Base-by-base conservation (phyloP, 805 yeast species). In the Nakazawaea peltata region DNA sequence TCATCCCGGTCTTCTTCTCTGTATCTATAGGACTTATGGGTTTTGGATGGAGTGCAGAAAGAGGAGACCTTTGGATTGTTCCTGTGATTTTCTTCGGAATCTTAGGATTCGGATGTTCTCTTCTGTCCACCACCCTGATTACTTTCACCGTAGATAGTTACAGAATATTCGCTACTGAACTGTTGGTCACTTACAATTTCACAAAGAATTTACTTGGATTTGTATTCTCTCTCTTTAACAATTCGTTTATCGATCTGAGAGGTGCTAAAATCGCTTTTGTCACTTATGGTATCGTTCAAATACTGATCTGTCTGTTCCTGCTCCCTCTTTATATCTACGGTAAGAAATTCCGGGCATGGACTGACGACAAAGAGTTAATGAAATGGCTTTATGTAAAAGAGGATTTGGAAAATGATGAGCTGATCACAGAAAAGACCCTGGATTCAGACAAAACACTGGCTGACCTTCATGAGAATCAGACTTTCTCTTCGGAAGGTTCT, bases 61-160 rank as follows among this genome's bases (percentile, higher is more conserved):
- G 50, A 4, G 45, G 57, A 13, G 74, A 72, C 44, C 43, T 51
- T 7, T 72, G 81, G 81, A 57, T 70, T 34, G 81, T 69, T 1
- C 81, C 81, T 2, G 64, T 76, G 2, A 48, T 75, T 0, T 71
- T 75, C 47, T 62, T 74, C 44, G 79, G 76, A 0, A 54, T 73
- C 28, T 55, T 74, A 23, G 69, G 77, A 14, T 76, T 74, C 52
- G 82, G 81, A 5, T 69, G 77, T 41, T 68, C 77, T 2, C 56
- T 76, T 44, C 77, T 77, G 2, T 70, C 78, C 19, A 75, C 81
- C 6, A 70, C 77, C 1, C 73, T 77, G 19, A 74, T 74, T 40
- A 74, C 81, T 2, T 74, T 65, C 47, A 63, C 74, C 3, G 75
- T 75, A 17, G 81, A 75, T 48, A 63, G 69, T 10, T 74, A 75